A percentile compares a stretch with the other conserved stretches of the same genome.
Conservation (phyloP, 257 asterid genomes). For the Paulownia fortunei region DNA sequence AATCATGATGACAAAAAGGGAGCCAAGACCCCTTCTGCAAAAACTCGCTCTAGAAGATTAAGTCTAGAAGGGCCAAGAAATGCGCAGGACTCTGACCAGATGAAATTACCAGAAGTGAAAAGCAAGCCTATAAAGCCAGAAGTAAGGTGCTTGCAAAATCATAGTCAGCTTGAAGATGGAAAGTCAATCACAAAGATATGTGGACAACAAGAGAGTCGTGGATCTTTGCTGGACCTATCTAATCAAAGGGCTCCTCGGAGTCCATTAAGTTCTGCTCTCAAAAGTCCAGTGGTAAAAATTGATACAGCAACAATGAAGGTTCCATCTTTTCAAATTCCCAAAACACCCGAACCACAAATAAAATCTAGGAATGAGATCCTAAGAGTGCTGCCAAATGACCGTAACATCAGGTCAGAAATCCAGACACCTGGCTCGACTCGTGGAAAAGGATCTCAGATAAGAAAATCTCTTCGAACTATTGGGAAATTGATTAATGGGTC, state of each 20-base stretch:
- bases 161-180: too few relatives aligned
- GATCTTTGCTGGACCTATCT: constrained; percentile 16
- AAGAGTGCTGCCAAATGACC: constrained; percentile 45
- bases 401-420: constrained; percentile 34
- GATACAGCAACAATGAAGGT: constrained; percentile 52
- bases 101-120: too few relatives aligned
- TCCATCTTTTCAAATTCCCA: constrained; percentile 54
- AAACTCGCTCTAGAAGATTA: constrained; percentile 61
- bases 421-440: constrained; percentile 58
- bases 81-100: constrained; percentile 36
- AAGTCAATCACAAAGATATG: too few relatives aligned
- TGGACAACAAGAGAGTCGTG: too few relatives aligned
- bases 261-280: too few relatives aligned
- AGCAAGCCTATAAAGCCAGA: constrained; percentile 30
- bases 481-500: constrained; percentile 85
- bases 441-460: constrained; percentile 78
- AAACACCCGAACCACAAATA: constrained; percentile 68
- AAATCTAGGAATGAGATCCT: constrained; percentile 43
- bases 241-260: constrained; percentile 44
- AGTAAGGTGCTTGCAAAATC: constrained; percentile 21
- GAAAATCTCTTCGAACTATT: constrained; percentile 81
- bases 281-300: constrained; percentile 38
- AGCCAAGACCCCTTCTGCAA: constrained; percentile 50
- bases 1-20: constrained; percentile 41
- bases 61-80: constrained; percentile 76